Conservation (phyloP, 305 asterid genomes). For the Solanum hybrid region DNA sequence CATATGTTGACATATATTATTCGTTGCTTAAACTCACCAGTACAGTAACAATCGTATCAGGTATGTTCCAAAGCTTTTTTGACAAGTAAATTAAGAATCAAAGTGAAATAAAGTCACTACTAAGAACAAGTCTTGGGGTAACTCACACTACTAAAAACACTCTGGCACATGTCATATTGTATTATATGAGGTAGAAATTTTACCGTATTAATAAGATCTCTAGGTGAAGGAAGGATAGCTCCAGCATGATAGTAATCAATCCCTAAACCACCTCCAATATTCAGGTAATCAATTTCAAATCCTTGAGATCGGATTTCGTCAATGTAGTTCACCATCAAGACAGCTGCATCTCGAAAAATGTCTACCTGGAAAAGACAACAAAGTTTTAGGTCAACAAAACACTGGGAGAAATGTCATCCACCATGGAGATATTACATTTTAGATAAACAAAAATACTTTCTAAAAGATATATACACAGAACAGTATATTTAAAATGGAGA, state of each 20-base stretch:
- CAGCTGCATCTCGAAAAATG: slow-evolving; percentile 95
- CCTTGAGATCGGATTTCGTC: slow-evolving; percentile 90
- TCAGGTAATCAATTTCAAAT: slow-evolving; percentile 71
- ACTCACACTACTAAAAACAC: neutral
- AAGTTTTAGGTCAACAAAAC: neutral
- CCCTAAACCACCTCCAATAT: slow-evolving; percentile 96
- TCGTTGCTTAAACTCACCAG: neutral
- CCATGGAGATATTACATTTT: neutral
- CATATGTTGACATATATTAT: neutral
- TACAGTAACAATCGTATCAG: neutral
- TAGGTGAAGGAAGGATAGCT: slow-evolving; percentile 80
- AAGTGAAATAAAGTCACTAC: neutral
- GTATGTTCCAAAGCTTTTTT: neutral
- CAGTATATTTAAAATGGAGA: neutral
- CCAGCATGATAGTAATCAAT: slow-evolving; percentile 88
- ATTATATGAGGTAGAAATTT: slow-evolving; percentile 14
- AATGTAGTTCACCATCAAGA: slow-evolving; percentile 76
- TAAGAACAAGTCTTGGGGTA: neutral
- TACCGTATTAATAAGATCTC: slow-evolving; percentile 84
- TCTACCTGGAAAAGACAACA: slow-evolving; percentile 55
- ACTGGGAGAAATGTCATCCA: neutral
- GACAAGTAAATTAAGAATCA: neutral
- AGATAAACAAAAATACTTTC: neutral
- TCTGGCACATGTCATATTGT: neutral
- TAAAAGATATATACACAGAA: neutral